Evolutionary conservation across 2,329 filamentous ascomycete genomes (phyloP), one percentile per base, ranked within the genome.

Genomic region (Lachnellula hyalina): DNA sequence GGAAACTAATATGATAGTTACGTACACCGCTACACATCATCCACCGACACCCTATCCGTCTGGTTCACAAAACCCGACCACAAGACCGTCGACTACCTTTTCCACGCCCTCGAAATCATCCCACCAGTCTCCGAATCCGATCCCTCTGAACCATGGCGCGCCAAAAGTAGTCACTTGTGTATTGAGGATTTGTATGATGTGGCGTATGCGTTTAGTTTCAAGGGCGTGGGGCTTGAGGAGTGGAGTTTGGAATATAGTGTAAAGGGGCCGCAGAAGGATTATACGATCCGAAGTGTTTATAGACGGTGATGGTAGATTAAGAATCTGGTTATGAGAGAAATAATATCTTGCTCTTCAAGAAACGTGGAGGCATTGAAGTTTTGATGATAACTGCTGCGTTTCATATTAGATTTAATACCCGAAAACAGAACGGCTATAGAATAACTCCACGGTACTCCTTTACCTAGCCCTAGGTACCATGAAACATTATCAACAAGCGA

Each of bases 231-330:
- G 46, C 62, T 89, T 59, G 67, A 68, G 51, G 69, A 76, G 32
- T 89, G 85, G 80, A 77, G 70, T 41, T 74, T 88, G 48, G 78
- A 74, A 52, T 89, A 90, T 63, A 77, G 75, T 2, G 87, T 90
- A 2, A 81, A 78, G 21, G 88, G 87, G 0, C 87, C 87, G 1
- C 83, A 82, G 67, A 91, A 91, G 72, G 84, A 90, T 65, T 91
- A 91, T 66, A 80, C 73, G 0, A 83, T 85, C 52, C 68, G 71
- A 6, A 81, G 80, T 2, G 68, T 66, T 0, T 86, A 85, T 67
- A 75, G 49, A 34, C 44, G 54, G 9, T 56, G 28, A 52, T 4
- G 12, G 46, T 19, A 7, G 38, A 19, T 6, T 3, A 40, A 15
- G 3, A 40, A 7, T 40, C 14, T 5, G 14, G 12, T 17, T 4